Percentiles rank a stretch among this genome's conserved stretches.
These are phyloP conservation scores for Trichoderma koningii DNA, from an alignment of 2,329 filamentous ascomycete species.

Conservation along the genomic window DNA sequence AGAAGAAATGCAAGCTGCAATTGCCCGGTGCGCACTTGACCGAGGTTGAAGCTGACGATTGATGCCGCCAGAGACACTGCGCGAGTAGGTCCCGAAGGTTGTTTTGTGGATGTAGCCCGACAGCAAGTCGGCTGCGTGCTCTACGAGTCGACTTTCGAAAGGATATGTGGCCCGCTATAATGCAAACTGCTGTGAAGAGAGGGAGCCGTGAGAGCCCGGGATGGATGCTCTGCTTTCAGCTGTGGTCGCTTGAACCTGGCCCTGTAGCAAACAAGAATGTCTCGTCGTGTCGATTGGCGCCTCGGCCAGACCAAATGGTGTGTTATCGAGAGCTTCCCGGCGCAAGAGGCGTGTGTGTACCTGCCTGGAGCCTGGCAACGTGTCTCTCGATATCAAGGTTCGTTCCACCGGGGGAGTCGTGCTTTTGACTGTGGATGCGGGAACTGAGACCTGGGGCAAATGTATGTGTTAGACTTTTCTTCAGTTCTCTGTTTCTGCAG, in stretches of 20 bases:
- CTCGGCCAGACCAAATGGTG: neutral
- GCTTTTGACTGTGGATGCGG: conserved; percentile 7
- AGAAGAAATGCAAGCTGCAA: neutral
- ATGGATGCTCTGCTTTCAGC: neutral
- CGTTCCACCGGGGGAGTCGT: too few species aligned
- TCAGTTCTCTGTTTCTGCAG: conserved; percentile 4
- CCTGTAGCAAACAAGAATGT: neutral
- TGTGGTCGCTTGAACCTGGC: conserved; percentile 5
- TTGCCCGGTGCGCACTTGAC: neutral
- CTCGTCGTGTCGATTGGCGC: neutral
- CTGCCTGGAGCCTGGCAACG: neutral
- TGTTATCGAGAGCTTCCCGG: neutral
- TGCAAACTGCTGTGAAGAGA: neutral
- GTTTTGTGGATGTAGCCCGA: neutral
- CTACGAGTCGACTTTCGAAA: neutral
- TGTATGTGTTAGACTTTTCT: conserved; percentile 22
- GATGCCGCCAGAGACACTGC: too few species aligned
- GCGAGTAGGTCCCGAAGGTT: neutral
- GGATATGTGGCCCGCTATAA: neutral
- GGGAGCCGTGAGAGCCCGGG: neutral
- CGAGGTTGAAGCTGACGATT: too few species aligned
- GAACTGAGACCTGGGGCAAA: conserved; percentile 25
- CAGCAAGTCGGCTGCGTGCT: neutral
- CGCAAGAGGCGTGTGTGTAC: neutral
- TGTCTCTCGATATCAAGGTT: neutral